These are phyloP conservation scores for Aspergillus carbonarius DNA, from an alignment of 2,329 filamentous ascomycete species.

Conservation along the genomic window DNA sequence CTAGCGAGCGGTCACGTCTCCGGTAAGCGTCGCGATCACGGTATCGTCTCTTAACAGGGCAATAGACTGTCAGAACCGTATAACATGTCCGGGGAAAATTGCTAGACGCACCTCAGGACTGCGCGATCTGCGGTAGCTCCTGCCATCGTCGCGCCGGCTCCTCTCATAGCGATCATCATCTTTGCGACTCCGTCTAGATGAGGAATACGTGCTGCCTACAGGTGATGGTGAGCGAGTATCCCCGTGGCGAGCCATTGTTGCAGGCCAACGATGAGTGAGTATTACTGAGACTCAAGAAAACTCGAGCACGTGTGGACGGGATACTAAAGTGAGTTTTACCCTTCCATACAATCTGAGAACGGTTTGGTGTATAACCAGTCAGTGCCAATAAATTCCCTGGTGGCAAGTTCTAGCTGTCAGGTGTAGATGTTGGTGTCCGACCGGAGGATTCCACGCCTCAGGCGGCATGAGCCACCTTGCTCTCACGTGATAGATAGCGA, in stretches of 20 bases:
- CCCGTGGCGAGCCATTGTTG: slow-evolving; percentile 61
- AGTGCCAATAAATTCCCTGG: slow-evolving; percentile 3
- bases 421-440: not conserved
- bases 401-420: slow-evolving; percentile 6
- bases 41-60: slow-evolving; percentile 51
- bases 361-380: not conserved
- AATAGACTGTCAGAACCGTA: slow-evolving; percentile 13
- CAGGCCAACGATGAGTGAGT: slow-evolving; percentile 54
- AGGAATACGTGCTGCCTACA: slow-evolving; percentile 79
- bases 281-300: slow-evolving; percentile 43
- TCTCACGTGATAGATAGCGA: slow-evolving; percentile 11
- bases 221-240: slow-evolving; percentile 84
- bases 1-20: slow-evolving; percentile 68
- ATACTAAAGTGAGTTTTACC: slow-evolving; percentile 22
- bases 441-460: not conserved
- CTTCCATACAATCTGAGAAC: slow-evolving; percentile 20
- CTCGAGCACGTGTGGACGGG: slow-evolving; percentile 23
- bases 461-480: not conserved
- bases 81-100: not conserved
- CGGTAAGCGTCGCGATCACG: slow-evolving; percentile 57
- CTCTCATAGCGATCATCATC: slow-evolving; percentile 55
- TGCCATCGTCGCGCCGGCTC: slow-evolving; percentile 52
- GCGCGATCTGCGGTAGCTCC: slow-evolving; percentile 47
- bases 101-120: slow-evolving; percentile 48
- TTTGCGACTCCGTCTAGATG: slow-evolving; percentile 63